These are phyloP conservation scores for Erodium moschatum DNA, from an alignment of 441 rosid genomes.

Conservation along the genomic window DNA sequence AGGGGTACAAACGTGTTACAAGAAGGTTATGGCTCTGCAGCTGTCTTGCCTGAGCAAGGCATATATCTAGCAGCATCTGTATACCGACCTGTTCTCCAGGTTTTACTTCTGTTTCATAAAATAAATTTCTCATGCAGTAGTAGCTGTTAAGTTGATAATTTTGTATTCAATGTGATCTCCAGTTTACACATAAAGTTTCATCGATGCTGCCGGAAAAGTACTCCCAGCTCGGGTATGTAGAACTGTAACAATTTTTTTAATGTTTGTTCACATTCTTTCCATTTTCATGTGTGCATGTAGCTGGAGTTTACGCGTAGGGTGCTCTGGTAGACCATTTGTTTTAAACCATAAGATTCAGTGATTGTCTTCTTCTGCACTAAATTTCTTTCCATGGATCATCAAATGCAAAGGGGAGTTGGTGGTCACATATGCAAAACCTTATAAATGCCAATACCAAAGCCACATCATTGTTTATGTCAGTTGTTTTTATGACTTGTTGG, in stretches of 20 bases:
- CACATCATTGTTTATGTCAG: not conserved
- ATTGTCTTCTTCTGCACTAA: not conserved
- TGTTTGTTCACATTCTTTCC: conserved; percentile 2
- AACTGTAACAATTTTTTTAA: not conserved
- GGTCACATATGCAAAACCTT: not conserved
- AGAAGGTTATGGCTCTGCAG: conserved; percentile 95
- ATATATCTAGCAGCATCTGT: conserved; percentile 90
- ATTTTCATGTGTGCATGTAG: not conserved
- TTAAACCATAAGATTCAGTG: not conserved
- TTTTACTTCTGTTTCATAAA: conserved; percentile 25
- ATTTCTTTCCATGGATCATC: not conserved
- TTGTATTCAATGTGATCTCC: conserved; percentile 33
- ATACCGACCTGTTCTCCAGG: conserved; percentile 93
- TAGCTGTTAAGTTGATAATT: conserved; percentile 16
- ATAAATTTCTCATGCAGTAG: conserved; percentile 4
- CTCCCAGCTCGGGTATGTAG: conserved; percentile 70
- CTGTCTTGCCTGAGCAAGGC: conserved; percentile 97
- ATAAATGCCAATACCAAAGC: conserved; percentile 1
- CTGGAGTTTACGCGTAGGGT: not conserved
- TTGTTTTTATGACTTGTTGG: not conserved
- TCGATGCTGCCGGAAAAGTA: conserved; percentile 79
- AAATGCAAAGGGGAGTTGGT: not conserved
- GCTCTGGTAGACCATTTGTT: not conserved
- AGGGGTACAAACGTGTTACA: conserved; percentile 67
- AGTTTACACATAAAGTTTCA: conserved; percentile 87